Evolutionary conservation across 1,139 yeast species (phyloP).

Genomic region (Kodamaea anthophila): DNA sequence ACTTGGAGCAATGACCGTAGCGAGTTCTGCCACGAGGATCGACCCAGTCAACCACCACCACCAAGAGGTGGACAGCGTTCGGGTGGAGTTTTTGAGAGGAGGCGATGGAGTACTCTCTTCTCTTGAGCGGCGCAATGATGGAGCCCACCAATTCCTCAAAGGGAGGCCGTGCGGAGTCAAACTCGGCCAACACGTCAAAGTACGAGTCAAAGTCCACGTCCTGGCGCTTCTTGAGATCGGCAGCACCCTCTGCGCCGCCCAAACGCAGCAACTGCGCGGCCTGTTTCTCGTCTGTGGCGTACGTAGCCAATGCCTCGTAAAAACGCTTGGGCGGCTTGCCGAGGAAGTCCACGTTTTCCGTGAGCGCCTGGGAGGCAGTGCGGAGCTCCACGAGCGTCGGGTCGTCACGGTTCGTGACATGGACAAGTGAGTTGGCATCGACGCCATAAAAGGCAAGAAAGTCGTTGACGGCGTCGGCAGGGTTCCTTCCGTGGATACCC

Average conservation of each 20-base stretch:
- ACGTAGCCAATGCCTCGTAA: slow-evolving; percentile 74
- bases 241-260: slow-evolving; percentile 79
- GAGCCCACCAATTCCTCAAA: slow-evolving; percentile 58
- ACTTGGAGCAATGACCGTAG: slow-evolving; percentile 93
- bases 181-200: slow-evolving; percentile 76
- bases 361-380: slow-evolving; percentile 74
- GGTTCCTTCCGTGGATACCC: slow-evolving; percentile 91
- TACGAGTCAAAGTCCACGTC: slow-evolving; percentile 80
- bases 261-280: slow-evolving; percentile 55
- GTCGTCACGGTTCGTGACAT: slow-evolving; percentile 67
- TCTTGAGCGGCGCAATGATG: slow-evolving; percentile 81
- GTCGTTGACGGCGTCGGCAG: slow-evolving; percentile 53
- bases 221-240: slow-evolving; percentile 75
- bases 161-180: slow-evolving; percentile 78
- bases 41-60: slow-evolving; percentile 96
- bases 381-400: slow-evolving; percentile 56
- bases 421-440: slow-evolving; percentile 60
- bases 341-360: slow-evolving; percentile 77
- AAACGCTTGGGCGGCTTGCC: slow-evolving; percentile 97
- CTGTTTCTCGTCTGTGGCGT: slow-evolving; percentile 66
- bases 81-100: slow-evolving; percentile 92
- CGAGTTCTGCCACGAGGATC: slow-evolving; percentile 82
- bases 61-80: slow-evolving; percentile 81
- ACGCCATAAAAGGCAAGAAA: slow-evolving; percentile 71
- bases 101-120: slow-evolving; percentile 98